phyloP scores from a whole-genome alignment of 2,329 filamentous ascomycete genomes.

The Arachnomyces sp. region DNA sequence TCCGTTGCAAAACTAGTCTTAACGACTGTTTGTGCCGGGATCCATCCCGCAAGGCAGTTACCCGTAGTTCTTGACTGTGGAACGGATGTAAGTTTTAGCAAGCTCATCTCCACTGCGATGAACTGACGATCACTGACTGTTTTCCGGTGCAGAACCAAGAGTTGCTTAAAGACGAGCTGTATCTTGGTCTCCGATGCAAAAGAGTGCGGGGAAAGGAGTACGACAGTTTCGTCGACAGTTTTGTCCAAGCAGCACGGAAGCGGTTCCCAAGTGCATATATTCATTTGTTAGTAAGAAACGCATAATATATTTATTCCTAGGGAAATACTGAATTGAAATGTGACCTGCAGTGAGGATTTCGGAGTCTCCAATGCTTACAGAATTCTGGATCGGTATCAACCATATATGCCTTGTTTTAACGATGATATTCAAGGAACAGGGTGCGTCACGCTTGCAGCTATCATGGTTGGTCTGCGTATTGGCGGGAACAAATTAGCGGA shows the following conservation, averaged over 20 bases:
- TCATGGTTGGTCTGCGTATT: constrained; percentile 68
- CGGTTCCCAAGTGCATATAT: constrained; percentile 74
- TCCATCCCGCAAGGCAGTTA: constrained; percentile 70
- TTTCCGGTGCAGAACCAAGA: constrained; percentile 51
- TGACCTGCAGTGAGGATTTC: constrained; percentile 59
- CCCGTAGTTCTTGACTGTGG: constrained; percentile 81
- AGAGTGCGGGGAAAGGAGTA: constrained; percentile 65
- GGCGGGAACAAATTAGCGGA: constrained; percentile 60
- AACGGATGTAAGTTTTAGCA: constrained; percentile 50
- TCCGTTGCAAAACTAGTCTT: constrained; percentile 75
- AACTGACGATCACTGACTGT: constrained; percentile 1
- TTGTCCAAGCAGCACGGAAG: constrained; percentile 60
- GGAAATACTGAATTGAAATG: background rate
- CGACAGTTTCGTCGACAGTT: constrained; percentile 67
- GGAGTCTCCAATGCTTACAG: constrained; percentile 68
- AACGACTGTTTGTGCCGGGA: constrained; percentile 77
- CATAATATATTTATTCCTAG: background rate
- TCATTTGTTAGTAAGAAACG: constrained; percentile 51
- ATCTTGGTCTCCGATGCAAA: constrained; percentile 64
- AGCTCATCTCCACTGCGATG: background rate
- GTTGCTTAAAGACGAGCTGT: constrained; percentile 67
- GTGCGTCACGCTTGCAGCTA: constrained; percentile 75
- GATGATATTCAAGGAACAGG: constrained; percentile 87
- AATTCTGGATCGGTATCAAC: constrained; percentile 67
- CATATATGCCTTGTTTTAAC: constrained; percentile 75